Evolutionary conservation across 1,284 basidiomycete species (phyloP).

Genomic region (Trichosporon inkin): DNA sequence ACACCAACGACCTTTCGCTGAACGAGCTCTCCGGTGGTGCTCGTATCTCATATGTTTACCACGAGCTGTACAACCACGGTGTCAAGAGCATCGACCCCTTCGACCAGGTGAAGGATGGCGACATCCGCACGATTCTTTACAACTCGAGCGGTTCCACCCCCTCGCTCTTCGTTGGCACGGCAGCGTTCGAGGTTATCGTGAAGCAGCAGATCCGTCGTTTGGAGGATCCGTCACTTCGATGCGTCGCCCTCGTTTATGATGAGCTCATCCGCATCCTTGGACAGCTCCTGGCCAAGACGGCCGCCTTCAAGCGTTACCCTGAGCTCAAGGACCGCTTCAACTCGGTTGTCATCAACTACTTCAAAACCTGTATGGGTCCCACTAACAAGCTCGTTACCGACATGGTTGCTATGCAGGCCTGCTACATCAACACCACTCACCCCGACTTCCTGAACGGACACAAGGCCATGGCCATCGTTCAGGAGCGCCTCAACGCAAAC

Average conservation of each 20-base stretch:
- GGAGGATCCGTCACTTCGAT: slow-evolving; percentile 89
- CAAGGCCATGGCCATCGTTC: slow-evolving; percentile 89
- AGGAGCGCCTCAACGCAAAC: slow-evolving; percentile 72
- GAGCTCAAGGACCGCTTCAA: slow-evolving; percentile 93
- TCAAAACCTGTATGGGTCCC: slow-evolving; percentile 87
- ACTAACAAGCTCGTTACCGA: slow-evolving; percentile 93
- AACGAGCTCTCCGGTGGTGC: slow-evolving; percentile 97
- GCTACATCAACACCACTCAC: slow-evolving; percentile 82
- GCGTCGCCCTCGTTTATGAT: slow-evolving; percentile 91
- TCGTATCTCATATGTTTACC: slow-evolving; percentile 96
- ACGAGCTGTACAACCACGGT: slow-evolving; percentile 95
- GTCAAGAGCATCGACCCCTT: slow-evolving; percentile 95
- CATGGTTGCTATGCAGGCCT: slow-evolving; percentile 92
- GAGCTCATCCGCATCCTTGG: slow-evolving; percentile 92
- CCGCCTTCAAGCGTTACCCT: slow-evolving; percentile 91
- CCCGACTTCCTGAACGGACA: slow-evolving; percentile 97
- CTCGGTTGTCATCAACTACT: slow-evolving; percentile 88
- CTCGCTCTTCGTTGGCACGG: slow-evolving; percentile 90
- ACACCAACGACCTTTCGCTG: slow-evolving; percentile 86
- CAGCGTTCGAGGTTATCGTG: slow-evolving; percentile 95
- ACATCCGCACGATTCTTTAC: slow-evolving; percentile 91
- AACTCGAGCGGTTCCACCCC: slow-evolving; percentile 97
- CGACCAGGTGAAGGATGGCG: slow-evolving; percentile 96
- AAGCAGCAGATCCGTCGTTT: slow-evolving; percentile 97
- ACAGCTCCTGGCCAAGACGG: slow-evolving; percentile 82